Percentiles rank a stretch among this genome's conserved stretches.
Conservation (phyloP, 2,329 filamentous ascomycete genomes). For the Trichoderma atrobrunneum region DNA sequence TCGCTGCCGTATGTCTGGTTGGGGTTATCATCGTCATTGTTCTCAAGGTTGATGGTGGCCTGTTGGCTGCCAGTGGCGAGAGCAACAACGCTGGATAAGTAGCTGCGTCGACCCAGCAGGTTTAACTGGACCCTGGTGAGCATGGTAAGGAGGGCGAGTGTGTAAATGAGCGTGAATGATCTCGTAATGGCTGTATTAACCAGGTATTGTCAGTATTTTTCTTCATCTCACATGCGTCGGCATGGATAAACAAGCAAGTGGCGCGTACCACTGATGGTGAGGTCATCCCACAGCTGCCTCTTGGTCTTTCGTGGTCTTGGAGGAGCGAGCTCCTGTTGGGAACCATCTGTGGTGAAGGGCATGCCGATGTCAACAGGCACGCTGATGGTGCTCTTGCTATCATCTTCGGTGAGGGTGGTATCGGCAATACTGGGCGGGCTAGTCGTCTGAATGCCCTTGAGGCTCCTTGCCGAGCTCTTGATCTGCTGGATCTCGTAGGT, state of each 20-base stretch:
- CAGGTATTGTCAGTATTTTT: background rate
- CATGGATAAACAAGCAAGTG: background rate
- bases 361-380: conserved; percentile 78
- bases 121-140: conserved; percentile 95
- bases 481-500: conserved; percentile 93
- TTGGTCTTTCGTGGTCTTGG: conserved; percentile 70
- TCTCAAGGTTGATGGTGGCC: conserved; percentile 82
- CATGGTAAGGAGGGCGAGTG: conserved; percentile 81
- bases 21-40: conserved; percentile 83
- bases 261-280: conserved; percentile 85
- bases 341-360: conserved; percentile 46
- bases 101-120: conserved; percentile 90
- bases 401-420: conserved; percentile 79
- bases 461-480: conserved; percentile 63
- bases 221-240: background rate
- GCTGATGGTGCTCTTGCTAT: conserved; percentile 72
- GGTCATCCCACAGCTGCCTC: conserved; percentile 92
- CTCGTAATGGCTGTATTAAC: conserved; percentile 71
- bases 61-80: conserved; percentile 73
- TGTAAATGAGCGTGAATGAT: conserved; percentile 89
- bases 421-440: conserved; percentile 59
- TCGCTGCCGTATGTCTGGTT: conserved; percentile 86
- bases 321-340: conserved; percentile 36
- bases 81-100: conserved; percentile 91
- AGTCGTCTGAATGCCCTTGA: conserved; percentile 55